Percentiles rank a stretch among this genome's conserved stretches.
phyloP scores from a whole-genome alignment of 2,329 filamentous ascomycete genomes.

The Xylariaceae sp. region DNA sequence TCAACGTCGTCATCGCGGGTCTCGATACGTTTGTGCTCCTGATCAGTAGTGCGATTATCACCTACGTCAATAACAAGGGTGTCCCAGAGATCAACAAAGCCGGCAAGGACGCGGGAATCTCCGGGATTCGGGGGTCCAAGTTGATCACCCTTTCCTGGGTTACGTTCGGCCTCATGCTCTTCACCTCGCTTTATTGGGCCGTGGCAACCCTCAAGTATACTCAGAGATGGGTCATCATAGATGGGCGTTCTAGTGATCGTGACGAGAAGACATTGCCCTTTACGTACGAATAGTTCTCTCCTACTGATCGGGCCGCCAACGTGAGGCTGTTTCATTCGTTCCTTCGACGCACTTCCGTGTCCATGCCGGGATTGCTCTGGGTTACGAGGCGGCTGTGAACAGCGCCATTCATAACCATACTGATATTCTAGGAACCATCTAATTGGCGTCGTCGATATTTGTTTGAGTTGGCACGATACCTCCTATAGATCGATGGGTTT shows the following conservation, averaged over 20 bases:
- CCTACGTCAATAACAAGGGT: constrained; percentile 40
- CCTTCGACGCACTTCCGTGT: background rate
- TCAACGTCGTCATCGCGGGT: constrained; percentile 36
- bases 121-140: constrained; percentile 38
- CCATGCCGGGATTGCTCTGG: background rate
- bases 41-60: constrained; percentile 40
- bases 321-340: background rate
- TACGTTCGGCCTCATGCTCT: constrained; percentile 40
- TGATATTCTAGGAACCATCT: background rate
- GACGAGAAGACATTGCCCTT: constrained; percentile 5
- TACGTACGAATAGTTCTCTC: background rate
- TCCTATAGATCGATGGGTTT: constrained; percentile 3
- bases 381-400: background rate
- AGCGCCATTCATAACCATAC: background rate
- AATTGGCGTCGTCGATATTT: constrained; percentile 1
- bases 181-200: constrained; percentile 39
- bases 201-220: constrained; percentile 14
- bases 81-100: constrained; percentile 38
- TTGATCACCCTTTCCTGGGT: constrained; percentile 45
- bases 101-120: constrained; percentile 41
- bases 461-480: constrained; percentile 5
- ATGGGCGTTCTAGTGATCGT: background rate
- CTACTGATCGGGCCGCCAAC: background rate
- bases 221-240: constrained; percentile 13
- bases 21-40: constrained; percentile 36